phyloP scores from a whole-genome alignment of 2,329 filamentous ascomycete genomes.

The Coniella lustricola region DNA sequence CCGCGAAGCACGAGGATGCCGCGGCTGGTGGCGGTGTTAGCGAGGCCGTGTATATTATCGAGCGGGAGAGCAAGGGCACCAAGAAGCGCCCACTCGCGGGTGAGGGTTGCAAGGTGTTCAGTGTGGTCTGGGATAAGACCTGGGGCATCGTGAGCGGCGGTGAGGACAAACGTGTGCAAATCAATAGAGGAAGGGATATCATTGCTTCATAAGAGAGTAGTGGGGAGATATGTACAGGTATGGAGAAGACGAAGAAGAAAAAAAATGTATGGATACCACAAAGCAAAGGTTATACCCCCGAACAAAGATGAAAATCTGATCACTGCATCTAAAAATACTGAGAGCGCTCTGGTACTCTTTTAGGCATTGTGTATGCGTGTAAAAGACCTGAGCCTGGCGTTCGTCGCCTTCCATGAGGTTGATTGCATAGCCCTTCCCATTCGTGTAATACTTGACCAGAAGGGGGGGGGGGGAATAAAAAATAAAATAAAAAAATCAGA shows the following conservation, averaged over 20 bases:
- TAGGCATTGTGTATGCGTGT: too few relatives aligned
- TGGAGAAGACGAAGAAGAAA: not conserved
- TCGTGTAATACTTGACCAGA: too few relatives aligned
- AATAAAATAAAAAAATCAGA: too few relatives aligned
- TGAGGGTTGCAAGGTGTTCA: slow-evolving; percentile 84
- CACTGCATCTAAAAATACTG: not conserved
- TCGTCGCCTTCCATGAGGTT: too few relatives aligned
- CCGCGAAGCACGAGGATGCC: slow-evolving; percentile 52
- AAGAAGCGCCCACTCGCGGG: slow-evolving; percentile 62
- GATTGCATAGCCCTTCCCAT: too few relatives aligned
- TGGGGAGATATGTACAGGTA: too few relatives aligned
- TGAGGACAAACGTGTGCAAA: slow-evolving; percentile 90
- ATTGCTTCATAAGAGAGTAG: slow-evolving; percentile 27
- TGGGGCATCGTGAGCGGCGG: slow-evolving; percentile 87
- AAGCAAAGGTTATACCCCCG: slow-evolving; percentile 18
- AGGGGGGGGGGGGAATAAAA: too few relatives aligned
- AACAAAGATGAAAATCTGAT: slow-evolving; percentile 12
- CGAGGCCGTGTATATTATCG: slow-evolving; percentile 69
- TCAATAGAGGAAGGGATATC: slow-evolving; percentile 64
- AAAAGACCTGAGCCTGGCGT: too few relatives aligned
- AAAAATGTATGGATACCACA: slow-evolving; percentile 2
- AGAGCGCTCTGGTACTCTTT: not conserved
- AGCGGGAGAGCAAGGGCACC: slow-evolving; percentile 62
- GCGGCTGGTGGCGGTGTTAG: slow-evolving; percentile 53
- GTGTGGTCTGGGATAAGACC: slow-evolving; percentile 75